These are phyloP conservation scores for Exophiala dermatitidis DNA, from an alignment of 2,329 filamentous ascomycete species.

Conservation along the genomic window DNA sequence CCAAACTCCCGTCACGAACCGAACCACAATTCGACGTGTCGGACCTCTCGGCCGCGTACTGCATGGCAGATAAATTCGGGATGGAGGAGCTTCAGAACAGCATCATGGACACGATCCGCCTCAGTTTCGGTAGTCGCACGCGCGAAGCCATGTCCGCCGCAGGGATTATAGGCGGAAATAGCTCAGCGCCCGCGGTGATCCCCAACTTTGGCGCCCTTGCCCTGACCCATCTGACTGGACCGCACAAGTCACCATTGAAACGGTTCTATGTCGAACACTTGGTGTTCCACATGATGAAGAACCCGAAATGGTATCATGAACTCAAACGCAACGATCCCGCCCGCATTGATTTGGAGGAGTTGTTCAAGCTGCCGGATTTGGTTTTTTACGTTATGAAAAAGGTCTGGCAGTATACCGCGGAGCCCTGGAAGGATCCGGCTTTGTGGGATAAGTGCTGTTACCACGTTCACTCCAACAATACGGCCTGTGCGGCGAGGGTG, in stretches of 20 bases:
- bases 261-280: slow-evolving; percentile 22
- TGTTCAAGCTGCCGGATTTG: slow-evolving; percentile 20
- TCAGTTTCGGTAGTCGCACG: slow-evolving; percentile 6
- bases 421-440: slow-evolving; percentile 19
- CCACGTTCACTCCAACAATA: slow-evolving; percentile 16
- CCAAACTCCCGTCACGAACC: slow-evolving; percentile 11
- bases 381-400: slow-evolving; percentile 20
- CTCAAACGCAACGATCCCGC: slow-evolving; percentile 12
- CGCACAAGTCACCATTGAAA: slow-evolving; percentile 19
- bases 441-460: slow-evolving; percentile 16
- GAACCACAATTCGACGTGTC: slow-evolving; percentile 9
- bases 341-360: slow-evolving; percentile 14
- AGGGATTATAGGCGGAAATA: too few relatives aligned
- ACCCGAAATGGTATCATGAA: slow-evolving; percentile 17
- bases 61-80: slow-evolving; percentile 23
- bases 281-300: slow-evolving; percentile 22
- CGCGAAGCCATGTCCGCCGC: background rate
- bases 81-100: slow-evolving; percentile 23
- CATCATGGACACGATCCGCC: slow-evolving; percentile 18
- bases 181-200: too few relatives aligned
- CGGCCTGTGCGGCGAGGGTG: slow-evolving; percentile 10
- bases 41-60: slow-evolving; percentile 18
- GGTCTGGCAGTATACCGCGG: slow-evolving; percentile 19
- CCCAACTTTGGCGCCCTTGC: slow-evolving; percentile 17
- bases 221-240: slow-evolving; percentile 15